Base-by-base conservation (phyloP, 2,329 filamentous ascomycete genomes). In the Aspergillus chevalieri region DNA sequence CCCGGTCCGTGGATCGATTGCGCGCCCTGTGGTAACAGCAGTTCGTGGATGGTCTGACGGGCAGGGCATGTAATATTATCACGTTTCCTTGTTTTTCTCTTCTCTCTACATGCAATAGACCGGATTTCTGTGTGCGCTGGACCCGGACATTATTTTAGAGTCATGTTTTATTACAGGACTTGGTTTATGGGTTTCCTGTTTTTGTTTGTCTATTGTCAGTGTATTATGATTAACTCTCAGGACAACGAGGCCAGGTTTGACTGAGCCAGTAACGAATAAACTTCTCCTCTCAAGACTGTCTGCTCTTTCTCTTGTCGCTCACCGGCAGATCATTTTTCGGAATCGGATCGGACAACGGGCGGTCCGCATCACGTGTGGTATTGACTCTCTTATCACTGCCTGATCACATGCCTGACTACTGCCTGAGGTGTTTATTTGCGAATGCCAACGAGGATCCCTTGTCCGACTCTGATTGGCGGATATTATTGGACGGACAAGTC, bases 61-160 rank as follows among this genome's bases (percentile, higher is more conserved):
- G 60, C 54, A 54, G 64, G 63, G 57, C 65, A 57, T 70, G 67
- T 70, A 70, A 62, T 65, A 65, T 65, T 68, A 70, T 65, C 49
- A 55, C 56, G 61, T 57, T 61, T 56, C 38, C 19, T 22, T 41
- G 10, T 38, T 38, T 19, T n/a, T 38, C 34, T 38, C 17, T 38
- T 19, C 34, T 38, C 34, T 38, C 34, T 64, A 64, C 52, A 59
- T 57, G 57, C 64, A 64, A 67, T 66, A 66, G 65, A 66, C 56
- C 52, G 58, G 53, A 53, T 56, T 57, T 51, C 52, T 55, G 56
- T 53, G 54, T 55, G 56, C 52, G 56, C 48, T 51, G 56, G 56
- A 51, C 50, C 47, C 49, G 56, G 58, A 56, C 56, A 53, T 52
- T 47, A 57, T 65, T 47, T 58, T 65, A 64, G 57, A 65, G 47